These are phyloP conservation scores for Nannizzia gypsea DNA, from an alignment of 2,329 filamentous ascomycete genomes.

Conservation along the genomic window DNA sequence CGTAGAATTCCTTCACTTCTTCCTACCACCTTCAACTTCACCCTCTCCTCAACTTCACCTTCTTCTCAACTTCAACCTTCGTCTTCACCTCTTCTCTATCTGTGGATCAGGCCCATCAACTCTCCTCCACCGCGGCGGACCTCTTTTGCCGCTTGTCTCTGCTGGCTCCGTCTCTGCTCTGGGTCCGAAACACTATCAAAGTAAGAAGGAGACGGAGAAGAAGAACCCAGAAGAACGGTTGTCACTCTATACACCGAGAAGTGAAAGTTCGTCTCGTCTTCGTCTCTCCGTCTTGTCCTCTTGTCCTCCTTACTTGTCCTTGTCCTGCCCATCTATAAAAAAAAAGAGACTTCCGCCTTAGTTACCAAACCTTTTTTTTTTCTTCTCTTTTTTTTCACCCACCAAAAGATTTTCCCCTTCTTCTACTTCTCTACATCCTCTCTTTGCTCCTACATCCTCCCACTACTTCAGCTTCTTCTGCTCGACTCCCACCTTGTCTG, in stretches of 20 bases:
- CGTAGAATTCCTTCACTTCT: too few relatives aligned
- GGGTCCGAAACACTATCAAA: not conserved
- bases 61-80: not conserved
- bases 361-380: not conserved
- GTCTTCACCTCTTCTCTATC: not conserved
- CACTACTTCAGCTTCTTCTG: not conserved
- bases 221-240: not conserved
- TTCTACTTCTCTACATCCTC: not conserved
- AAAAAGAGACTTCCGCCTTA: not conserved
- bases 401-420: not conserved
- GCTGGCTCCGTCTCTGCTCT: not conserved
- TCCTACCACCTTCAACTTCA: too few relatives aligned
- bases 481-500: not conserved
- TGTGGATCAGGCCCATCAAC: not conserved
- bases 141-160: not conserved
- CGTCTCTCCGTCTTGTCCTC: not conserved
- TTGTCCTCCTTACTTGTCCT: not conserved
- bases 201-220: not conserved
- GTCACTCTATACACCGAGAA: too few relatives aligned
- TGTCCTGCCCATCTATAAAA: not conserved
- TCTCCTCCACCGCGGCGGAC: slow-evolving; percentile 5
- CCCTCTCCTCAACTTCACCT: not conserved
- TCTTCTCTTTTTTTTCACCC: not conserved
- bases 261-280: too few relatives aligned
- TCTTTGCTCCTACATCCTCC: not conserved